Base-by-base conservation (phyloP, 2,329 filamentous ascomycete genomes). In the Fusarium udum region DNA sequence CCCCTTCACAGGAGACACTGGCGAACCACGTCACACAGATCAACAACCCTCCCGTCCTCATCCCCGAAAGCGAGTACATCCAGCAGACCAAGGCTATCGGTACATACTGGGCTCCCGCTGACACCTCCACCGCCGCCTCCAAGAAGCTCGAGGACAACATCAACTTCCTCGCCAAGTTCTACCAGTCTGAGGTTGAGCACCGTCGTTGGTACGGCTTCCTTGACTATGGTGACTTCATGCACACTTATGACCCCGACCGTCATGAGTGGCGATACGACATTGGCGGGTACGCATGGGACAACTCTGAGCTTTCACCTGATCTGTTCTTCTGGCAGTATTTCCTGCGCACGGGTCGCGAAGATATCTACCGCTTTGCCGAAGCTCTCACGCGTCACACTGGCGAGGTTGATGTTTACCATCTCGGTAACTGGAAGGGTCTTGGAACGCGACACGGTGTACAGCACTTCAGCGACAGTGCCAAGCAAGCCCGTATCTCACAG, bases 201-300 rank as follows among this genome's bases (percentile, higher is more conserved):
- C 84, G 87, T 5, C 81, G 86, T 16, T 92, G 89, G 89, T 91
- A 91, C 71, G 90, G 90, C 0, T 91, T 91, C 81, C 86, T 86
- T 78, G 89, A 91, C 67, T 84, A 90, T 61, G 90, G 90, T 4
- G 90, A 92, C 71, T 84, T 91, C 45, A 89, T 89, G 83, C 90
- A 92, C 73, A 87, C 88, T 0, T 91, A 91, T 67, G 89, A 92
- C 57, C 71, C 78, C 0, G 86, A 90, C 76, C 82, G 89, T 9
- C 89, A 91, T 69, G 83, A 83, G 2, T 92, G 90, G 90, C 84
- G 88, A 3, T 91, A 91, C 63, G 90, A 92, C 51, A 79, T 91
- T 24, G 90, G 90, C 7, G 90, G 90, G 0, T 91, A 89, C 65
- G 89, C 88, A 0, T 91, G 90, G 90, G 89, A 91, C 55, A 91